Evolutionary conservation across 257 asterid species (phyloP).

Genomic region (Solanum okadae): DNA sequence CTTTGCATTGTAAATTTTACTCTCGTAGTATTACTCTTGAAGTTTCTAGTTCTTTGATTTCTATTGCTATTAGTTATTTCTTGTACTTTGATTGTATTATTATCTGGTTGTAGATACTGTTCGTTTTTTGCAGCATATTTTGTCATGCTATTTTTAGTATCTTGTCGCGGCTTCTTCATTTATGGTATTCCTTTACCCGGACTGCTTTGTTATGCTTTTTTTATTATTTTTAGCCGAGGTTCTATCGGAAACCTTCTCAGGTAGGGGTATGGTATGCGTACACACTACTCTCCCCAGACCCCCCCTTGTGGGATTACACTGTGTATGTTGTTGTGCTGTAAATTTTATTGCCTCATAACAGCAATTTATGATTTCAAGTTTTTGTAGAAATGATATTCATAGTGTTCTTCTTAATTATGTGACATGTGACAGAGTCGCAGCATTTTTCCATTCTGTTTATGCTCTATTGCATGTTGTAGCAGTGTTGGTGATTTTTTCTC

Average conservation of each 20-base stretch:
- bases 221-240: too few relatives aligned
- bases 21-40: neutral
- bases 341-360: too few relatives aligned
- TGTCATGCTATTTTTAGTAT: neutral
- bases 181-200: neutral
- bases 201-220: neutral
- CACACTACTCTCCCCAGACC: neutral
- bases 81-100: neutral
- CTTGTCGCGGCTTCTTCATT: neutral
- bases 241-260: neutral
- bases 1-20: neutral
- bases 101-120: neutral
- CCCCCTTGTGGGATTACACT: neutral
- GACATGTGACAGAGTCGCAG: neutral
- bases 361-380: neutral
- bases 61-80: neutral
- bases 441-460: neutral
- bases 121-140: neutral
- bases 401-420: neutral
- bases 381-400: neutral
- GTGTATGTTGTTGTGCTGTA: too few relatives aligned
- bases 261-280: neutral
- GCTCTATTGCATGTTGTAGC: neutral
- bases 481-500: neutral
- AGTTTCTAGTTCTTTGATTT: too few relatives aligned